phyloP scores from a whole-genome alignment of 2,329 filamentous ascomycete species.

The Fusarium buharicum region DNA sequence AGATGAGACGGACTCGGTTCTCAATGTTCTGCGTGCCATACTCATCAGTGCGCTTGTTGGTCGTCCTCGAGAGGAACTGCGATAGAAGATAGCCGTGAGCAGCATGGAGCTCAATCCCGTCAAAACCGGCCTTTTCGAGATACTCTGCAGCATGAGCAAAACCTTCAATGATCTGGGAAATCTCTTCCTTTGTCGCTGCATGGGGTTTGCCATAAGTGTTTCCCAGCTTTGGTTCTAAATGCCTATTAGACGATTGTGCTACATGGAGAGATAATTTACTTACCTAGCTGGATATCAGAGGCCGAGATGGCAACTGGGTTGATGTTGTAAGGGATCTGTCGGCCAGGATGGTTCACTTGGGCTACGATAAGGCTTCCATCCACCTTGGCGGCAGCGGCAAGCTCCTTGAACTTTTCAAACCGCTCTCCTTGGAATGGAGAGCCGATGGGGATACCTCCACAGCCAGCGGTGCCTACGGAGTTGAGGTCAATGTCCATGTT shows the following conservation, averaged over 20 bases:
- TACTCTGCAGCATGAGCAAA: conserved; percentile 72
- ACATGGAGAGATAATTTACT: neutral
- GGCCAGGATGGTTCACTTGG: conserved; percentile 61
- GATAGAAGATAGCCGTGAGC: conserved; percentile 65
- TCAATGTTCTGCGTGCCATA: conserved; percentile 58
- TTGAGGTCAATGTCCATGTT: conserved; percentile 73
- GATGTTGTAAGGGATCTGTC: conserved; percentile 56
- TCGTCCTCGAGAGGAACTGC: conserved; percentile 61
- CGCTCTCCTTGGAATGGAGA: conserved; percentile 64
- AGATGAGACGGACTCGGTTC: conserved; percentile 58
- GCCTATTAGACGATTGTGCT: neutral
- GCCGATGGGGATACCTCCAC: conserved; percentile 66
- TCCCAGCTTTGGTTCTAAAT: conserved; percentile 39
- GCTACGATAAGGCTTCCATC: conserved; percentile 69
- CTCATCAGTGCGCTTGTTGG: conserved; percentile 62
- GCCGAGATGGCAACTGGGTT: conserved; percentile 56
- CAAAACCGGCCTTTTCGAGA: conserved; percentile 69
- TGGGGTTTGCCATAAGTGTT: conserved; percentile 60
- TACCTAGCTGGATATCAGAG: conserved; percentile 52
- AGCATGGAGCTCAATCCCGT: conserved; percentile 62
- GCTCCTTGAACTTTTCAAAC: conserved; percentile 69
- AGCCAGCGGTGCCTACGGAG: conserved; percentile 64
- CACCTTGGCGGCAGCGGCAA: conserved; percentile 65
- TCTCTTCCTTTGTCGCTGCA: conserved; percentile 64
- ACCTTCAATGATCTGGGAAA: conserved; percentile 66